phyloP scores from a whole-genome alignment of 129 eudicot species.

The sunflower (Helianthus annuus) region DNA sequence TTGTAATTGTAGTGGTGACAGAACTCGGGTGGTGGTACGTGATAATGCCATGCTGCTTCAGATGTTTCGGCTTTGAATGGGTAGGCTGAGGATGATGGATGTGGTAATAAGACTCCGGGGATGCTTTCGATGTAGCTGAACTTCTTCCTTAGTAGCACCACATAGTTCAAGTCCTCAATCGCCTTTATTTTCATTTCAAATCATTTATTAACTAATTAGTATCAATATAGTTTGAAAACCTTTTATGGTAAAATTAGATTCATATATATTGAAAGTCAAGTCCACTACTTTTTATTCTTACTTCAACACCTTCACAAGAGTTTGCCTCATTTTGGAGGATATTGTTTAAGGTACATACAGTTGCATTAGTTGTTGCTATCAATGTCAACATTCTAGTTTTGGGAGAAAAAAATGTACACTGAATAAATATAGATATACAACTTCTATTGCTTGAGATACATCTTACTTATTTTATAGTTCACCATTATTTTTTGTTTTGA shows the following conservation, averaged over 20 bases:
- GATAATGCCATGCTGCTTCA: conserved; percentile 61
- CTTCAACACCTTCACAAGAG: neutral
- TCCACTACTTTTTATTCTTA: conserved; percentile 26
- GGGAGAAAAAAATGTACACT: neutral
- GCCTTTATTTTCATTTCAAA: conserved; percentile 38
- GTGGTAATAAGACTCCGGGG: conserved; percentile 94
- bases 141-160: conserved; percentile 81
- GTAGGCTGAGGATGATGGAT: conserved; percentile 86
- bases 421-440: neutral
- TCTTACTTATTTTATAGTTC: neutral
- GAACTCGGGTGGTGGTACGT: conserved; percentile 38
- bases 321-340: neutral
- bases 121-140: conserved; percentile 92
- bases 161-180: conserved; percentile 88
- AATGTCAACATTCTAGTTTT: neutral
- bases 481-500: neutral
- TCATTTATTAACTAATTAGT: conserved; percentile 10
- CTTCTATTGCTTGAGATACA: neutral
- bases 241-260: too few relatives aligned
- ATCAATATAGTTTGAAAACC: neutral
- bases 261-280: neutral
- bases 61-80: conserved; percentile 54
- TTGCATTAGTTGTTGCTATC: neutral
- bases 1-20: conserved; percentile 41
- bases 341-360: neutral